Conservation (phyloP, 495 filamentous ascomycete species). For the Polyplosphaeria fusca region DNA sequence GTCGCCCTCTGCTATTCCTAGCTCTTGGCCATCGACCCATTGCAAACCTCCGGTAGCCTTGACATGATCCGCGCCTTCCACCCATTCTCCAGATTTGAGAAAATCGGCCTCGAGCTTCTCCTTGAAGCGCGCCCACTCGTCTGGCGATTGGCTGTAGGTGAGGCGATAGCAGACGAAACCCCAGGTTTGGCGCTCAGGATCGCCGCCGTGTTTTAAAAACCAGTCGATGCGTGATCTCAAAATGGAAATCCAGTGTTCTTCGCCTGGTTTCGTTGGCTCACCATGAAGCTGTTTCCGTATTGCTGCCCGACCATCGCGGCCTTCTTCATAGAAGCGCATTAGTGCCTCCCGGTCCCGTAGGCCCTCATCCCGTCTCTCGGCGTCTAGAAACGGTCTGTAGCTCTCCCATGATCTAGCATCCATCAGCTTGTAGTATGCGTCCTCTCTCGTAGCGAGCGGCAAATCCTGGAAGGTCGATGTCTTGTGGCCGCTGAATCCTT, state of each 20-base stretch:
- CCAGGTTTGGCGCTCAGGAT: constrained; percentile 3
- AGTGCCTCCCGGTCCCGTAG: not conserved
- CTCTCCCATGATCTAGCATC: constrained; percentile 1
- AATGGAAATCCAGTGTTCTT: constrained; percentile 17
- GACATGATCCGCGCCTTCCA: constrained; percentile 8
- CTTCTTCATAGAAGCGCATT: not conserved
- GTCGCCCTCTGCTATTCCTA: constrained; percentile 13
- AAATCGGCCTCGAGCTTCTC: constrained; percentile 7
- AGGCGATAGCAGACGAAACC: constrained; percentile 18
- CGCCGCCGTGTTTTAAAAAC: not conserved
- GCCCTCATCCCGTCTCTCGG: not conserved
- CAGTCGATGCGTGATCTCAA: not conserved
- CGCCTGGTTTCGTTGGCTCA: constrained; percentile 2
- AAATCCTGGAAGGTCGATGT: not conserved
- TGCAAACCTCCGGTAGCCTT: not conserved
- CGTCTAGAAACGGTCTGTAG: not conserved
- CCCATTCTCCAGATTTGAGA: constrained; percentile 6
- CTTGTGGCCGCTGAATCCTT: constrained; percentile 2
- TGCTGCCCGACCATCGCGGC: not conserved
- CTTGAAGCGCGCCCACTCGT: constrained; percentile 13
- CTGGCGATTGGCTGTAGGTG: constrained; percentile 1
- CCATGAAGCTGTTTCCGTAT: constrained; percentile 2
- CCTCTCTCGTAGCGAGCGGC: not conserved
- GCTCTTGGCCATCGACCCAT: constrained; percentile 6
- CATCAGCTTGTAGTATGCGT: not conserved